Evolutionary conservation across 345 rosid genomes (phyloP), one percentile per base, ranked within the genome.

Genomic region (Eucalyptus brandiana): DNA sequence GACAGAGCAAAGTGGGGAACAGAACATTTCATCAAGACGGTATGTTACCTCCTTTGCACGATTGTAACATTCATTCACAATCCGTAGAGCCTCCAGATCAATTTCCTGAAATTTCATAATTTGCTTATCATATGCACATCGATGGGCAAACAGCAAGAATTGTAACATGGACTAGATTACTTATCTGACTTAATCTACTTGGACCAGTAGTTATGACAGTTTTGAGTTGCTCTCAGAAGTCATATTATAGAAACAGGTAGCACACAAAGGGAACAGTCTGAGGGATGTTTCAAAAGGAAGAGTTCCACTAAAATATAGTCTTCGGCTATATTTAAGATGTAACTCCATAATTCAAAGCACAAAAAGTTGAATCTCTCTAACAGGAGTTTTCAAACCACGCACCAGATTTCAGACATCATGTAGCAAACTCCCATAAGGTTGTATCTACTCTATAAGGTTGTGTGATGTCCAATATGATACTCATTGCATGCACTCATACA

Each of bases 1-100:
- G 86, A 45, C 62, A 80, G 23, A 34, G 65, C 44, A 62, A 56
- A 51, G 60, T 67, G 53, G 45, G 32, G 9, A 83, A 6, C 76
- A 89, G 47, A 23, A 45, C 60, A 81, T 80, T 85, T 85, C 21
- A 50, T 8, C 16, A 48, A 86, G 32, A 87, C 37, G 17, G 89
- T 24, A 93, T 40, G 30, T 76, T 40, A 97, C 98, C 99, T 95
- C 96, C 94, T 96, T 97, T 80, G 99, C 97, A 69, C 95, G 93
- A 87, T 94, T 96, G 83, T 96, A 96, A 90, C 99, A 95, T 90
- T 85, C 62, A 91, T 96, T 94, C 89, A 95, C 30, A 88, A 97
- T 95, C 91, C 87, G 92, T 91, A 94, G 90, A 6, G 99, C 97
- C 93, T 96, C 98, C n/a, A 91, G 80, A 92, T 97, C 99, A 89